phyloP scores from a whole-genome alignment of 2,329 filamentous ascomycete genomes.

The Exophiala sideris region DNA sequence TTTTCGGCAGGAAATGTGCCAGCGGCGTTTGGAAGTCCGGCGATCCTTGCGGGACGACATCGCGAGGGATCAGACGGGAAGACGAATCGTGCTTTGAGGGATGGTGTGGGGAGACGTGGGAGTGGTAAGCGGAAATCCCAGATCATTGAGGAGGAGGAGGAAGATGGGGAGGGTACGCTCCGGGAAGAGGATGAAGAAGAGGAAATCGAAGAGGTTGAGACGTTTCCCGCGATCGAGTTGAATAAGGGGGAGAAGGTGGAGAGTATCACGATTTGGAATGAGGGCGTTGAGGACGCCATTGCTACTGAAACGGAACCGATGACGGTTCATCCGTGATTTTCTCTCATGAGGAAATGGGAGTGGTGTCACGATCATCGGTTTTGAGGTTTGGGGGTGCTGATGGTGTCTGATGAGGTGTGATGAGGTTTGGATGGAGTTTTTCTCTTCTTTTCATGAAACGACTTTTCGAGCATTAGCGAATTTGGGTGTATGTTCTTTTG shows the following conservation, averaged over 20 bases:
- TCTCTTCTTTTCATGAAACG: no score
- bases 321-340: no score
- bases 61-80: slow-evolving; percentile 32
- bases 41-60: slow-evolving; percentile 27
- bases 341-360: no score
- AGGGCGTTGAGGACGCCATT: slow-evolving; percentile 14
- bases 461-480: no score
- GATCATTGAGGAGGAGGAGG: slow-evolving; percentile 44
- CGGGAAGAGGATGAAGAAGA: slow-evolving; percentile 41
- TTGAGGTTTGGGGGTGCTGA: no score
- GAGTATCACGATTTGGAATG: slow-evolving; percentile 28
- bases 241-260: slow-evolving; percentile 27
- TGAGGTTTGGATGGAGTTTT: no score
- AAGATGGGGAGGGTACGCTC: slow-evolving; percentile 32
- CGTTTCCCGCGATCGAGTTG: slow-evolving; percentile 25
- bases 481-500: no score
- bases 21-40: slow-evolving; percentile 35
- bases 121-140: slow-evolving; percentile 28
- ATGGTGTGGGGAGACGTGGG: slow-evolving; percentile 34
- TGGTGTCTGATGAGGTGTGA: no score
- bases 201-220: slow-evolving; percentile 31
- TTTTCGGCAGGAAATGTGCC: slow-evolving; percentile 28
- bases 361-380: no score
- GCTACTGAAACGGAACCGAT: not conserved
- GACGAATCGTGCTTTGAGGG: slow-evolving; percentile 22